Conservation (phyloP, 495 filamentous ascomycete genomes). For the Neurospora sp. region DNA sequence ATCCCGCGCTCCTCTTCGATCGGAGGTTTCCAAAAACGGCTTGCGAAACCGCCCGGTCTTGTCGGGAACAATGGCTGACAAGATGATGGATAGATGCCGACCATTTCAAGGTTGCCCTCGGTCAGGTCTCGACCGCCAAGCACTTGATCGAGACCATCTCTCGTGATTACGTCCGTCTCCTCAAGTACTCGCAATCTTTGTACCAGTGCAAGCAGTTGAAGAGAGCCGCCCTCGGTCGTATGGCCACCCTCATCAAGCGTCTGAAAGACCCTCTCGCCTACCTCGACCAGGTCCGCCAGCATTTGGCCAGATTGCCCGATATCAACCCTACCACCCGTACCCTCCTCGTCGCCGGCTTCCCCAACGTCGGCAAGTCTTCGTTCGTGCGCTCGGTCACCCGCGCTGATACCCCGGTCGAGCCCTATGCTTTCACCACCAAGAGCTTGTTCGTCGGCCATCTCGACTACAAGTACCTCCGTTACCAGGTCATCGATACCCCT, state of each 20-base stretch:
- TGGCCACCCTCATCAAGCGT: constrained; percentile 91
- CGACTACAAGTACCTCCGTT: constrained; percentile 81
- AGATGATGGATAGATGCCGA: constrained; percentile 84
- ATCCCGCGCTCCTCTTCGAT: not conserved
- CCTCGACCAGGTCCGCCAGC: constrained; percentile 94
- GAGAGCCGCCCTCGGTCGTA: constrained; percentile 57
- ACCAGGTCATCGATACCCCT: constrained; percentile 65
- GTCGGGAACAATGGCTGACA: not conserved
- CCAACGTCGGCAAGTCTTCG: constrained; percentile 94
- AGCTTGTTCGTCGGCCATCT: constrained; percentile 96
- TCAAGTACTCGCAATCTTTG: constrained; percentile 85
- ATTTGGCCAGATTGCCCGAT: constrained; percentile 91
- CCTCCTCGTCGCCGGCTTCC: constrained; percentile 90
- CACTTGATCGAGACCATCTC: constrained; percentile 92
- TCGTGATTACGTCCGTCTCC: constrained; percentile 83
- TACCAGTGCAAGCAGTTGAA: constrained; percentile 53
- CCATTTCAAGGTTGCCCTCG: constrained; percentile 94
- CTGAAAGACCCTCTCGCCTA: constrained; percentile 91
- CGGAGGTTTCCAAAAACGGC: not conserved
- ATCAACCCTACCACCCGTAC: constrained; percentile 97
- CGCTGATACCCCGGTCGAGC: constrained; percentile 95
- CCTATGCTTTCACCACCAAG: constrained; percentile 98
- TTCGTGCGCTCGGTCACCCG: constrained; percentile 86
- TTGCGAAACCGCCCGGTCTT: constrained; percentile 39
- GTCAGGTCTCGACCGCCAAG: constrained; percentile 91